phyloP scores from a whole-genome alignment of 805 yeast genomes.

The Candida ortonii region DNA sequence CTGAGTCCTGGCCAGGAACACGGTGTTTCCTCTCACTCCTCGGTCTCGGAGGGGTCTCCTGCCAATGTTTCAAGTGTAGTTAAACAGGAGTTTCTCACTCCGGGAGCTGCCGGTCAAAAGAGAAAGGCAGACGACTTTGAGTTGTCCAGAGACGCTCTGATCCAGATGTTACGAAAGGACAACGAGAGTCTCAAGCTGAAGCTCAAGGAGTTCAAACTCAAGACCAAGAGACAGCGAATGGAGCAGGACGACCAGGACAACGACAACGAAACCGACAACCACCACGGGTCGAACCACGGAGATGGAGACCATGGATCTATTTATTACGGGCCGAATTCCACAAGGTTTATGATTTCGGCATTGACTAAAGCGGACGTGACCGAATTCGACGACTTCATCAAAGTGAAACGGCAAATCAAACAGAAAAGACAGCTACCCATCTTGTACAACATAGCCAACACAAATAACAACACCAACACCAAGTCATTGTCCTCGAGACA shows the following conservation, averaged over 20 bases:
- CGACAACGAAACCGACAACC: constrained; percentile 6
- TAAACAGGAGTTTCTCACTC: background rate
- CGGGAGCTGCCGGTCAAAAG: background rate
- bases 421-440: constrained; percentile 30
- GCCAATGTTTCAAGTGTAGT: no score
- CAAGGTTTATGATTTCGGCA: constrained; percentile 43
- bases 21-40: background rate
- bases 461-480: constrained; percentile 7
- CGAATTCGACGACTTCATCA: constrained; percentile 29
- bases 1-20: background rate
- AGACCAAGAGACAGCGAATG: constrained; percentile 19
- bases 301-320: constrained; percentile 20
- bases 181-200: constrained; percentile 30
- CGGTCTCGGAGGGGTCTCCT: constrained; percentile 1
- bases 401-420: constrained; percentile 29
- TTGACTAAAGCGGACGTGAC: constrained; percentile 25
- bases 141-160: constrained; percentile 7
- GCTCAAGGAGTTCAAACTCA: constrained; percentile 26
- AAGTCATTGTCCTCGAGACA: constrained; percentile 11
- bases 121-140: constrained; percentile 1
- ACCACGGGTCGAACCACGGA: constrained; percentile 1
- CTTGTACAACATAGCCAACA: no score
- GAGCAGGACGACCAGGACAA: constrained; percentile 16
- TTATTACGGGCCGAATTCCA: constrained; percentile 52
- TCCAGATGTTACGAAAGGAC: constrained; percentile 23